Conservation (phyloP, 257 asterid genomes). For the Thymus mandschuricus region DNA sequence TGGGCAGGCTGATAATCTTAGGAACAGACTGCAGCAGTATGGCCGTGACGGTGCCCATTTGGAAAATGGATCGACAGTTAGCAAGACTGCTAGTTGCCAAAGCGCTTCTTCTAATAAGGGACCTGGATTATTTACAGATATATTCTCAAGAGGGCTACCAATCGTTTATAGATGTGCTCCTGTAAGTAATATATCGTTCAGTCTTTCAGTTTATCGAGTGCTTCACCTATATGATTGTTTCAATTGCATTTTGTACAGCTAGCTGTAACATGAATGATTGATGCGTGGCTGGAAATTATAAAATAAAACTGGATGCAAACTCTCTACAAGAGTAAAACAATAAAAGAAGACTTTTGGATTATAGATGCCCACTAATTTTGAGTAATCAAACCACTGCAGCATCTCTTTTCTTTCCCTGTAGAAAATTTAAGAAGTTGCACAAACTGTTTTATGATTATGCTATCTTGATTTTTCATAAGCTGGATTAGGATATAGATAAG, state of each 20-base stretch:
- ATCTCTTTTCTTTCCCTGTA: too few relatives aligned
- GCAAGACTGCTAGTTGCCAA: slow-evolving; percentile 19
- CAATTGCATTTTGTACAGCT: not conserved
- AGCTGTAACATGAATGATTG: not conserved
- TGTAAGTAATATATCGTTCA: slow-evolving; percentile 52
- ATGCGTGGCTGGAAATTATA: slow-evolving; percentile 2
- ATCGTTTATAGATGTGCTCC: slow-evolving; percentile 90
- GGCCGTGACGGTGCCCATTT: slow-evolving; percentile 97
- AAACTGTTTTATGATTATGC: too few relatives aligned
- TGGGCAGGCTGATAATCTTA: slow-evolving; percentile 88
- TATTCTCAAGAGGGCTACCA: slow-evolving; percentile 69
- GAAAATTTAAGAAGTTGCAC: too few relatives aligned
- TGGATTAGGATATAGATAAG: too few relatives aligned
- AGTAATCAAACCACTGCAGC: too few relatives aligned
- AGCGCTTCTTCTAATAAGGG: slow-evolving; percentile 31
- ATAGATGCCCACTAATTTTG: too few relatives aligned
- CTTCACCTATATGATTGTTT: not conserved
- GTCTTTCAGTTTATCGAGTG: slow-evolving; percentile 15
- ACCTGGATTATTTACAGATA: slow-evolving; percentile 56
- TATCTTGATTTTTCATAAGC: too few relatives aligned
- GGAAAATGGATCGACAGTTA: slow-evolving; percentile 51
- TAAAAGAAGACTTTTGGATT: not conserved
- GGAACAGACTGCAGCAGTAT: slow-evolving; percentile 84
- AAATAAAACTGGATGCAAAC: not conserved
- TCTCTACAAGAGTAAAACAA: not conserved